Conservation (phyloP, 306 rosid species). For the Cicer cuneatum region DNA sequence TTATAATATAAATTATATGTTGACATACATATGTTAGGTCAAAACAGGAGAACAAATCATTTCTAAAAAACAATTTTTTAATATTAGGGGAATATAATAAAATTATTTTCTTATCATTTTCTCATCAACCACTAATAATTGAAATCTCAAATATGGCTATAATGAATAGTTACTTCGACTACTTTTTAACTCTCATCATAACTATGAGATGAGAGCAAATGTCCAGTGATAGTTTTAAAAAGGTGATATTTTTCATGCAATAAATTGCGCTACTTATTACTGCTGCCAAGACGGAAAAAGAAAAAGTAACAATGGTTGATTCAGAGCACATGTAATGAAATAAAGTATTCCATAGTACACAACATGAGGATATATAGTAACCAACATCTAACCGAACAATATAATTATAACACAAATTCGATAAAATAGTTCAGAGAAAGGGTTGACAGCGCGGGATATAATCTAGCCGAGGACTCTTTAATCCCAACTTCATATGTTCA, state of each 20-base stretch:
- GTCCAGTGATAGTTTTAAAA: not conserved
- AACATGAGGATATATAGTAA: slow-evolving; percentile 7
- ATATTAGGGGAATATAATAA: too few relatives aligned
- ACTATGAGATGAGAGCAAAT: not conserved
- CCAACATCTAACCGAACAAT: slow-evolving; percentile 40
- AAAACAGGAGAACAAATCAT: too few relatives aligned
- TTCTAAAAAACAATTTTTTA: too few relatives aligned
- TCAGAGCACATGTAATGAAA: slow-evolving; percentile 5
- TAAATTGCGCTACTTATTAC: too few relatives aligned
- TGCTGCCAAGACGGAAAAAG: not conserved
- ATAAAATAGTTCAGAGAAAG: slow-evolving; percentile 15
- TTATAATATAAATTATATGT: too few relatives aligned
- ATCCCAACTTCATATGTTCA: slow-evolving; percentile 63
- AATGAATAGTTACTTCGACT: not conserved
- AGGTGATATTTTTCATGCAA: not conserved
- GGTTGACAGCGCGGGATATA: not conserved
- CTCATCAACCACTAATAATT: not conserved
- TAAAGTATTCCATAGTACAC: slow-evolving; percentile 26
- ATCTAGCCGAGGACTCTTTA: slow-evolving; percentile 37
- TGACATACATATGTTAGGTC: too few relatives aligned
- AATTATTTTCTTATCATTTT: too few relatives aligned
- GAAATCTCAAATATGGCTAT: not conserved
- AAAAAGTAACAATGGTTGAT: not conserved
- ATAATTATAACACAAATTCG: slow-evolving; percentile 29
- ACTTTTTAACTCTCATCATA: not conserved